These are phyloP conservation scores for Microsporum canis DNA, from an alignment of 2,329 filamentous ascomycete species.

Conservation along the genomic window DNA sequence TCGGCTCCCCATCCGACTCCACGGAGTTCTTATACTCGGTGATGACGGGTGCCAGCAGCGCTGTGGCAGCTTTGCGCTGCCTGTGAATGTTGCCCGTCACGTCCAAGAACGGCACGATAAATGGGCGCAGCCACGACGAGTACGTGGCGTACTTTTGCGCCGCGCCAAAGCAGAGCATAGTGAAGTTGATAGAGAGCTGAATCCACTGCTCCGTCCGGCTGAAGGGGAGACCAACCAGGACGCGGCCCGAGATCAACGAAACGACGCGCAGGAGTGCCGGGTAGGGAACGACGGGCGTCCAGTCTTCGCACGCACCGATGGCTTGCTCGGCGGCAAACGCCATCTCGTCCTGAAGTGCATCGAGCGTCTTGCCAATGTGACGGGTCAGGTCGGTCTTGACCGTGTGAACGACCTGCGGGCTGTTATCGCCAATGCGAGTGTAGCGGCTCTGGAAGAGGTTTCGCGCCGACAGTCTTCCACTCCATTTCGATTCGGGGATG, in stretches of 20 bases:
- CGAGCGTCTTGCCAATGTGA: neutral
- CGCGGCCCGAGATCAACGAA: neutral
- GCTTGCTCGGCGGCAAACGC: neutral
- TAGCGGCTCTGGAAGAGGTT: neutral
- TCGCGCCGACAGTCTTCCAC: neutral
- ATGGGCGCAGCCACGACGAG: neutral
- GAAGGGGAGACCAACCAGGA: neutral
- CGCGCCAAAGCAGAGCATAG: neutral
- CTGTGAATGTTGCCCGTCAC: neutral
- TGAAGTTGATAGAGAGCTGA: neutral
- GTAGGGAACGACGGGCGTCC: neutral
- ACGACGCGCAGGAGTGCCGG: neutral
- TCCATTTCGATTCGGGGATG: neutral
- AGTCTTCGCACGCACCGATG: neutral
- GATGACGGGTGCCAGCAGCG: neutral
- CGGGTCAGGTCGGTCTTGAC: neutral
- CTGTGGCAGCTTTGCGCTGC: neutral
- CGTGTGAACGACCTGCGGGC: neutral
- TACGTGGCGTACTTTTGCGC: neutral
- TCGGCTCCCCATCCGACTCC: neutral
- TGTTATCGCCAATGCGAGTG: neutral
- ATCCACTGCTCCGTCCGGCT: neutral
- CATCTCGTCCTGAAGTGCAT: neutral
- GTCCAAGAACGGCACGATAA: neutral
- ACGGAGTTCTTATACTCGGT: neutral